Evolutionary conservation across 2,329 filamentous ascomycete species (phyloP).

Genomic region (Teratosphaeria gauchensis): DNA sequence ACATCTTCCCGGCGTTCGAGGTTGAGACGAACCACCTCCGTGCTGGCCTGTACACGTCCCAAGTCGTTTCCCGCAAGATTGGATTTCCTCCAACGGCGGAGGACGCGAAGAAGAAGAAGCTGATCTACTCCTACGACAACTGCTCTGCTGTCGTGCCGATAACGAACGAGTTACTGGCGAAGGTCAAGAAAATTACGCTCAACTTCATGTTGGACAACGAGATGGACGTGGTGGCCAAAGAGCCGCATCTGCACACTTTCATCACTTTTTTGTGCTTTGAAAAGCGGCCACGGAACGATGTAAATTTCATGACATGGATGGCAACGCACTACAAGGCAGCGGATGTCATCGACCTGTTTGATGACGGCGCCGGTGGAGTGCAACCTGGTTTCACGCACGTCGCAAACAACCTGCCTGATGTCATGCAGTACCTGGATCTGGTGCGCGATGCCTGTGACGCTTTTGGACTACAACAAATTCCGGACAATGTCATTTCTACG

Average conservation of each 20-base stretch:
- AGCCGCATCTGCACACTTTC: constrained; percentile 6
- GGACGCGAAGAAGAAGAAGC: not conserved
- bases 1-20: constrained; percentile 3
- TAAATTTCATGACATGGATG: not conserved
- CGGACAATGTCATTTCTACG: constrained; percentile 1
- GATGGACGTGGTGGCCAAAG: not conserved
- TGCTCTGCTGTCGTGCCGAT: not conserved
- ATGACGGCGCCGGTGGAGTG: not conserved
- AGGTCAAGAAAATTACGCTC: constrained; percentile 2
- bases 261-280: not conserved
- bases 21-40: not conserved
- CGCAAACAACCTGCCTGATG: constrained; percentile 4
- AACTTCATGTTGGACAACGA: constrained; percentile 1
- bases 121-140: constrained; percentile 6
- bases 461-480: constrained; percentile 1
- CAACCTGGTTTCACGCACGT: constrained; percentile 2
- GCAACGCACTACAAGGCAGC: not conserved
- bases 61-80: constrained; percentile 4
- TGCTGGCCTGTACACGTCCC: constrained; percentile 1
- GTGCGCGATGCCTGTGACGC: constrained; percentile 1
- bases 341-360: not conserved
- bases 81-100: not conserved
- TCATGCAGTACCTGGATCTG: constrained; percentile 8
- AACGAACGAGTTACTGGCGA: constrained; percentile 1
- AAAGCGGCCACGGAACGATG: not conserved